These are phyloP conservation scores for Saccharum spontaneum DNA, from an alignment of 176 grass and related monocot genomes.

Conservation along the genomic window DNA sequence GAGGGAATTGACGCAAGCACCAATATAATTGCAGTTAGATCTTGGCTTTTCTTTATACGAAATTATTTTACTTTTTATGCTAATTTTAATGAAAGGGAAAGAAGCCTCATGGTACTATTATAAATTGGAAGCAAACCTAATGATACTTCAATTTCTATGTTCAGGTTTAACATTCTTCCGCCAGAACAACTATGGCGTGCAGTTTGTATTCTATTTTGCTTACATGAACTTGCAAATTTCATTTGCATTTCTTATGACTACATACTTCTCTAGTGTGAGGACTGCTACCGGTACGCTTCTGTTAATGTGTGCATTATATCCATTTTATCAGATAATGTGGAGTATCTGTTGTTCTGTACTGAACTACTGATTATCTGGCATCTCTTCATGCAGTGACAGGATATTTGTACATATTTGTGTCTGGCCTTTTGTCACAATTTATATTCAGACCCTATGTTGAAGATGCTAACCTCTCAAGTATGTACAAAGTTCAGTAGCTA, in stretches of 20 bases:
- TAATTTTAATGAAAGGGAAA: constrained; percentile 1
- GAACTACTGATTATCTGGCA: constrained; percentile 21
- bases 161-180: constrained; percentile 72
- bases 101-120: not conserved
- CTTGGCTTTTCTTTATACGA: not conserved
- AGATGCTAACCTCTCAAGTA: constrained; percentile 73
- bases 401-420: constrained; percentile 78
- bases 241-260: constrained; percentile 64
- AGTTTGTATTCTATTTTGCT: constrained; percentile 69
- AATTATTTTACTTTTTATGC: not conserved
- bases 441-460: constrained; percentile 62
- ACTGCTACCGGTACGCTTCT: constrained; percentile 62
- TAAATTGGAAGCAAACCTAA: not conserved
- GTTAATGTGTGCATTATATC: not conserved
- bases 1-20: not conserved
- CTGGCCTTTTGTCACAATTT: constrained; percentile 55
- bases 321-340: not conserved
- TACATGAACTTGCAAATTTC: constrained; percentile 87
- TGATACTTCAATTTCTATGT: constrained; percentile 31
- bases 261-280: constrained; percentile 69
- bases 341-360: not conserved
- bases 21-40: constrained; percentile 3
- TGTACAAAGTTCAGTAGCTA: constrained; percentile 22
- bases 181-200: constrained; percentile 59
- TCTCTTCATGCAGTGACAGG: constrained; percentile 63